Evolutionary conservation across 1,284 basidiomycete species (phyloP), one percentile per base, ranked within the genome.

Genomic region (Sanghuangporus sanghuang): DNA sequence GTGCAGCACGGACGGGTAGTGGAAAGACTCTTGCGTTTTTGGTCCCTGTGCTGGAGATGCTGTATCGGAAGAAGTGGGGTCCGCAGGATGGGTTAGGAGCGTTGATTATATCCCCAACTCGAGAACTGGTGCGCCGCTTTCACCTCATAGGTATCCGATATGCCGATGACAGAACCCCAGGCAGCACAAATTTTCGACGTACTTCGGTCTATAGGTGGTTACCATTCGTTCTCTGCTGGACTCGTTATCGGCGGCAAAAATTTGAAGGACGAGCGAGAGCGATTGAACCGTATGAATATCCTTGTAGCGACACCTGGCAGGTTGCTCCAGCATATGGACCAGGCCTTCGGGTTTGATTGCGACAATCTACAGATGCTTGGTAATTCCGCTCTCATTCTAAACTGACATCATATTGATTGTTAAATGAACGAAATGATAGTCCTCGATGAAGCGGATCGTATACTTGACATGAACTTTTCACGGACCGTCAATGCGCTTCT

Each of bases 111-210:
- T 96, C 93, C 2, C 97, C 97, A 1, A 99, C 96, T 1, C 83
- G 96, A 63, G 97, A 99, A 77, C 79, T 99, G 60, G 92, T 93
- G 68, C 27, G 52, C 62, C 59, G 11, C 48, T 14, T 55, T 18
- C 14, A n/a, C 12, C 18, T 44, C 39, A 12, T 6, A 3, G 27
- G 5, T 3, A 8, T 48, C 7, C 38, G n/a, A 12, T 8, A 36
- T 32, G 14, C 40, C 42, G 36, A 44, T 40, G 46, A 39, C 65
- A 59, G 23, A 56, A 9, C 57, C 48, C 32, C 67, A 92, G 90
- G 95, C 96, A 1, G 92, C 98, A 11, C 96, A 98, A 81, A 98
- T 97, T 67, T 99, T 99, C 74, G 95, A 96, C 63, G 96, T 98
- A 5, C 77, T 99, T 9, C 86, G 94, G 48, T 92, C 92, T 62